phyloP scores from a whole-genome alignment of 257 asterid species.

The Ajuga chamaepitys region DNA sequence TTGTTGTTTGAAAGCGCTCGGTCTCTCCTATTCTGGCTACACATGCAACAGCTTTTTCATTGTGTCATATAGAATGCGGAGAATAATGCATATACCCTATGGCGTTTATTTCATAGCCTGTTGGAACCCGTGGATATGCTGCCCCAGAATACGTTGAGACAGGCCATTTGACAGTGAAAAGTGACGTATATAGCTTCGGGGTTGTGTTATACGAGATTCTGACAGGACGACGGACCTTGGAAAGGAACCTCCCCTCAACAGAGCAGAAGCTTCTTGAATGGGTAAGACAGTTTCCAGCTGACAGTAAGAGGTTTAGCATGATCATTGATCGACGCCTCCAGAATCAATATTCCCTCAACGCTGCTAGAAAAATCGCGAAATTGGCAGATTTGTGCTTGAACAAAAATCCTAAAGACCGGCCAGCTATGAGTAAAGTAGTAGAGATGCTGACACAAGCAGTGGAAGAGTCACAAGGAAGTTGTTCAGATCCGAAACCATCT shows the following conservation, averaged over 20 bases:
- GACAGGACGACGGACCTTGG: slow-evolving; percentile 75
- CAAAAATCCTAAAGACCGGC: slow-evolving; percentile 66
- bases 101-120: slow-evolving; percentile 43
- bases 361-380: slow-evolving; percentile 67
- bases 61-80: background rate
- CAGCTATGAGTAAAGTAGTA: slow-evolving; percentile 59
- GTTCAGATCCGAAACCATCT: slow-evolving; percentile 10
- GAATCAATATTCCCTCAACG: slow-evolving; percentile 45
- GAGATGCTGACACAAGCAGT: slow-evolving; percentile 64
- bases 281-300: slow-evolving; percentile 69
- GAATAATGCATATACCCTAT: background rate
- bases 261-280: slow-evolving; percentile 81
- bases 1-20: background rate
- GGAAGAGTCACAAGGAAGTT: slow-evolving; percentile 50
- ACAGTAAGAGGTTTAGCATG: slow-evolving; percentile 53
- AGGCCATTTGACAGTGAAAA: slow-evolving; percentile 71
- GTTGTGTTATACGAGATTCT: slow-evolving; percentile 82
- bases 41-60: background rate
- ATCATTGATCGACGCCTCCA: slow-evolving; percentile 68
- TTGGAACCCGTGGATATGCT: slow-evolving; percentile 86
- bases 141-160: slow-evolving; percentile 82
- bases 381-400: slow-evolving; percentile 73
- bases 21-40: background rate
- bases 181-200: slow-evolving; percentile 87
- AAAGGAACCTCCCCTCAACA: slow-evolving; percentile 44